Evolutionary conservation across 176 grass and related monocot genomes (phyloP), one percentile per base, ranked within the genome.

Genomic region (Bonia amplexicaulis): DNA sequence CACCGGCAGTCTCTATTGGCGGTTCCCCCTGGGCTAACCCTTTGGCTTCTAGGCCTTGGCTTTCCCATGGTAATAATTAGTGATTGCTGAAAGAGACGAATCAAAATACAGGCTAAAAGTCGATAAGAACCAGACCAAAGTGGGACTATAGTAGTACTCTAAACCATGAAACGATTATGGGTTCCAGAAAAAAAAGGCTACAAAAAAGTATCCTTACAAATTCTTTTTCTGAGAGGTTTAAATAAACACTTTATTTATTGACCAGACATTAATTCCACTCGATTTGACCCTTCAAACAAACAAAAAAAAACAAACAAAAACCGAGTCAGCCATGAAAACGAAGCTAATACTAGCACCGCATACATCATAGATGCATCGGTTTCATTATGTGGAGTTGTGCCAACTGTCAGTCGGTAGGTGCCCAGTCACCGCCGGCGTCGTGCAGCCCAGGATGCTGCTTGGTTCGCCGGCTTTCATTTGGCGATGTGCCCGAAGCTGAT

Each of bases 401-500:
- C 47, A 25, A 25, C 68, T 64, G 54, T 45, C 78, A 48, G 54
- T 12, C 72, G 73, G 71, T 86, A 23, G 81, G 58, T 74, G 82
- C 14, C 45, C 9, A 71, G 82, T 84, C 71, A 26, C 33, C 72
- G 78, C 54, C 45, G 70, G 81, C 44, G 70, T 22, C 71, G 59
- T 52, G 58, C 6, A 57, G 46, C 10, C 20, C 81, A 46, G 42
- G 81, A 40, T n/a, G 60, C 40, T 11, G 68, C 14, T 62, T 12
- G 46, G 46, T 1, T 72, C 59, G 47, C 74, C 40, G 23, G 73
- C 52, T 22, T 60, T 45, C 72, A 10, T 26, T 60, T 8, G 87
- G 44, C 29, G 86, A 84, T 29, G 69, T 80, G 76, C 69, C 76
- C 11, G 39, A 7, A 35, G 67, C 69, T 19, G 74, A 85, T 25